phyloP scores from a whole-genome alignment of 805 yeast species.

The Starmerella tilneyi region DNA sequence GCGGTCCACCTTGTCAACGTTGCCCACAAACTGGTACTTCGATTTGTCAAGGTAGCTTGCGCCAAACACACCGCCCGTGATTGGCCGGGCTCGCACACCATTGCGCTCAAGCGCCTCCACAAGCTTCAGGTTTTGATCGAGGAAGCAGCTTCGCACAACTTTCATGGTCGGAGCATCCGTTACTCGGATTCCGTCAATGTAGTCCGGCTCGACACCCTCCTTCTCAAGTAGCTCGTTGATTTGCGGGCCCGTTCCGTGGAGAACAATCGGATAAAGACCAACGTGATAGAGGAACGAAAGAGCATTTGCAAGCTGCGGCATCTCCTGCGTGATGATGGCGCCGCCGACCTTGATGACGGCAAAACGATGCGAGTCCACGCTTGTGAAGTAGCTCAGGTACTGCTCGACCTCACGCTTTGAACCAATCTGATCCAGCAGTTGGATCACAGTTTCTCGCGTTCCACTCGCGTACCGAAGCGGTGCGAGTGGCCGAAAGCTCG shows the following conservation, averaged over 20 bases:
- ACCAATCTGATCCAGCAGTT: constrained; percentile 87
- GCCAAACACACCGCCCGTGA: constrained; percentile 92
- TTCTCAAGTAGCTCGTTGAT: constrained; percentile 86
- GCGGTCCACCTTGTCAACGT: constrained; percentile 75
- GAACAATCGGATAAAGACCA: constrained; percentile 90
- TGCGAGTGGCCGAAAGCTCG: constrained; percentile 1
- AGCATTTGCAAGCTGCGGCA: constrained; percentile 88
- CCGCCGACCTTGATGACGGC: constrained; percentile 99
- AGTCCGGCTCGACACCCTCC: constrained; percentile 91
- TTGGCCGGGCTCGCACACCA: constrained; percentile 98
- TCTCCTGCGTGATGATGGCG: constrained; percentile 91
- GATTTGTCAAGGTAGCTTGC: constrained; percentile 87
- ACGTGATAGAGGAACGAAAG: constrained; percentile 93
- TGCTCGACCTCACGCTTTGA: constrained; percentile 98
- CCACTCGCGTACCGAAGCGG: constrained; percentile 10
- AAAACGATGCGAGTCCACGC: constrained; percentile 81
- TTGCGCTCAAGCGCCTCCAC: constrained; percentile 92
- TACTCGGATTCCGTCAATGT: constrained; percentile 91
- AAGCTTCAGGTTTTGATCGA: constrained; percentile 87
- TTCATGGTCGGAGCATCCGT: constrained; percentile 92
- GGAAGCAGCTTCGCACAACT: constrained; percentile 88
- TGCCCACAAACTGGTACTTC: constrained; percentile 87
- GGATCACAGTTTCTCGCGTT: constrained; percentile 92
- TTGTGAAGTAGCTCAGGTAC: constrained; percentile 89
- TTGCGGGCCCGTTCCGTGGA: constrained; percentile 99